Evolutionary conservation across 1,284 basidiomycete genomes (phyloP), one percentile per base, ranked within the genome.

Genomic region (Lignosus rhinocerotis): DNA sequence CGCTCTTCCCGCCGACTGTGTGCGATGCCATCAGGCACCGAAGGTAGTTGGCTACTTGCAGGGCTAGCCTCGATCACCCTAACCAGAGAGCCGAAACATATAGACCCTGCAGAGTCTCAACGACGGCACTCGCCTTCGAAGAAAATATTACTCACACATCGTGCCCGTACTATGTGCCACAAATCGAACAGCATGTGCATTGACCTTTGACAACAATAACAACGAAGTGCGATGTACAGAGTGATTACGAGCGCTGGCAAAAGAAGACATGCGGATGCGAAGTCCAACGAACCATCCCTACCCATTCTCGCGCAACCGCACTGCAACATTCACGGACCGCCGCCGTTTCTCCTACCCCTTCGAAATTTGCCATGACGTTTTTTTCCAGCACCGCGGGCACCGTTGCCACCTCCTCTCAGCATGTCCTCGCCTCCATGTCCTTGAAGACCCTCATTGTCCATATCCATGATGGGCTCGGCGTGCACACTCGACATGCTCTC

Each of bases 381-480:
- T 38, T 44, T 36, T 1, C 52, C 59, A 2, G 1, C 3, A 1
- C 59, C 59, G 6, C 59, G 59, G 6, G 33, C 51, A 3, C 53
- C 50, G 14, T 42, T 47, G 25, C 53, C 21, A 11, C 43, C n/a
- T n/a, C n/a, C 56, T 38, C 36, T 44, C 9, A 25, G 31, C 30
- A 50, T 51, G 21, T 63, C 56, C 17, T 42, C 48, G 3, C 31
- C 46, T 8, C 36, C 44, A 17, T 39, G 46, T 32, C 42, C 51
- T n/a, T 6, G 21, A 9, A 33, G 42, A 0, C 53, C 53, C 0
- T 60, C 61, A 32, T 17, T 39, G 16, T 63, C 58, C 8, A 63
- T 38, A 11, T 60, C 55, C 61, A 63, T 63, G 47, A 53, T 53
- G n/a, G 42, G 2, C 9, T 58, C 58, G 1, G 17, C 19, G 10